These are phyloP conservation scores for Fusarium acutatum DNA, from an alignment of 2,329 filamentous ascomycete species.

Conservation along the genomic window DNA sequence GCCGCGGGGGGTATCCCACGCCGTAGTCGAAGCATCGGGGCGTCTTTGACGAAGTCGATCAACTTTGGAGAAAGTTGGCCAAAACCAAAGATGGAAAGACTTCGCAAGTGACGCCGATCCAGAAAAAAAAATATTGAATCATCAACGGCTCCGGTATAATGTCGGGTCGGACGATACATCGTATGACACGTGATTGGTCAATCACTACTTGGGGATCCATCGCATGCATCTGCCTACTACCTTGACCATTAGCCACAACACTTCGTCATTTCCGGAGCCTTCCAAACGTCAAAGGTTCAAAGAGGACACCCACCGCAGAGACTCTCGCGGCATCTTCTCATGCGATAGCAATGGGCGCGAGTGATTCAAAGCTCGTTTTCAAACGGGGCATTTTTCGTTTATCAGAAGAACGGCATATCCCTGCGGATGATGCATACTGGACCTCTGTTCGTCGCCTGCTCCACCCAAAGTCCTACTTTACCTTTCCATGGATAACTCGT, in stretches of 20 bases:
- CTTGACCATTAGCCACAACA: conserved; percentile 1
- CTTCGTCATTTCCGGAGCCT: conserved; percentile 34
- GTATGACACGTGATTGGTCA: conserved; percentile 32
- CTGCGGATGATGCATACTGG: conserved; percentile 92
- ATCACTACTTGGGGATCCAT: not conserved
- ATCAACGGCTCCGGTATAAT: conserved; percentile 29
- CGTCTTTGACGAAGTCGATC: conserved; percentile 1
- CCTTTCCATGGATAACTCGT: not conserved
- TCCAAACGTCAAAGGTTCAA: conserved; percentile 3
- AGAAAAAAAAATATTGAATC: conserved; percentile 28
- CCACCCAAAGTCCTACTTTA: conserved; percentile 10
- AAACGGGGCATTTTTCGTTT: conserved; percentile 98
- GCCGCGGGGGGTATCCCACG: conserved; percentile 27
- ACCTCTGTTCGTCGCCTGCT: conserved; percentile 72
- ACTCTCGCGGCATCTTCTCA: conserved; percentile 33
- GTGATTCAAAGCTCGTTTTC: conserved; percentile 98
- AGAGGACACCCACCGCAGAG: conserved; percentile 31
- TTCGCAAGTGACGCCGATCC: not conserved
- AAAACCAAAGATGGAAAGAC: not conserved
- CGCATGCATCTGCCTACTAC: not conserved
- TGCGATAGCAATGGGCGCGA: conserved; percentile 80
- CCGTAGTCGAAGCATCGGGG: conserved; percentile 44
- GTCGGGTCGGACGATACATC: not conserved
- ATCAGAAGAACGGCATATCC: conserved; percentile 88
- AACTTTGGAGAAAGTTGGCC: conserved; percentile 7